Percentiles rank a stretch among this genome's conserved stretches.
Evolutionary conservation across 495 filamentous ascomycete genomes (phyloP).

Genomic region (Penicillium flavigenum): DNA sequence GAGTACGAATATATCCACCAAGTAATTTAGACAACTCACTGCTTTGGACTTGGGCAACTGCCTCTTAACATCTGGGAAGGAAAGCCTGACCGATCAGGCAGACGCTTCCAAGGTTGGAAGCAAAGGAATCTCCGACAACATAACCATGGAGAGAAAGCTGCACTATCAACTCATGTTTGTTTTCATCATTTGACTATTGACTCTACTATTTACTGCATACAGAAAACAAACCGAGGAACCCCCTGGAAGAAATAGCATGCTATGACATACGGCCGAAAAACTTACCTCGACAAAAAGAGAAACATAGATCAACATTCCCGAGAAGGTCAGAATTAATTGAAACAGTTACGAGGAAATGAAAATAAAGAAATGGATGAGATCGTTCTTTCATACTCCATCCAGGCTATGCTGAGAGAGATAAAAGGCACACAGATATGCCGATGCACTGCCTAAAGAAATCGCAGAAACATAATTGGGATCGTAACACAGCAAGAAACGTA

Average conservation of each 20-base stretch:
- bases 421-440: slow-evolving; percentile 13
- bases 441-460: slow-evolving; percentile 17
- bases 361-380: slow-evolving; percentile 23
- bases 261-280: slow-evolving; percentile 1
- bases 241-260: not conserved
- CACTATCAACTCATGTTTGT: not conserved
- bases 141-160: not conserved
- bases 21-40: not conserved
- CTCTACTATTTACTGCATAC: not conserved
- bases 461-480: slow-evolving; percentile 13
- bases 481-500: slow-evolving; percentile 17
- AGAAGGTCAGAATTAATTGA: slow-evolving; percentile 3
- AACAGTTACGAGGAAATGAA: slow-evolving; percentile 9
- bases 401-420: slow-evolving; percentile 43
- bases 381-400: slow-evolving; percentile 48
- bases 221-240: not conserved
- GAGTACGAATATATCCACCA: not conserved
- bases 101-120: too few species aligned
- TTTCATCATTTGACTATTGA: not conserved
- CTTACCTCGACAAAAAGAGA: not conserved
- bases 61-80: not conserved
- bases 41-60: not conserved
- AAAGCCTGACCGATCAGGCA: slow-evolving; percentile 8
- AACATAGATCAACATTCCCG: not conserved
- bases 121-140: not conserved